Evolutionary conservation across 78 protist species (phyloP).

Genomic region (Protostelium mycophagum): DNA sequence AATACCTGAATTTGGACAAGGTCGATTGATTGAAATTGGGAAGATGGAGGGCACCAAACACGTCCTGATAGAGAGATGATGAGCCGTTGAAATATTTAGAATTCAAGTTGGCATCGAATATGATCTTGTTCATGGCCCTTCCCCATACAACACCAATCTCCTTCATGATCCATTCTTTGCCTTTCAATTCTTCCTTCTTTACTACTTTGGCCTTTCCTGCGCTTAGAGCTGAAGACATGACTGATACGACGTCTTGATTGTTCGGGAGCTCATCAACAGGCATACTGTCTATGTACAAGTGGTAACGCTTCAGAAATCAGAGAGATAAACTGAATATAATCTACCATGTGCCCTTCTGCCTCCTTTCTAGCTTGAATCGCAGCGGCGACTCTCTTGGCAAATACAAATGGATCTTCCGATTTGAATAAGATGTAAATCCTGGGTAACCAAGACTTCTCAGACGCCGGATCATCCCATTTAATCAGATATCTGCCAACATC

Average conservation of each 20-base stretch:
- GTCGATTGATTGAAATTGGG: conserved; percentile 8
- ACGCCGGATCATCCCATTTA: neutral
- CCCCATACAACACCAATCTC: conserved; percentile 44
- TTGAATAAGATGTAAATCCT: neutral
- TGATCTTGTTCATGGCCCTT: conserved; percentile 44
- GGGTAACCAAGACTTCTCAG: neutral
- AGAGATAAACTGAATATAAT: neutral
- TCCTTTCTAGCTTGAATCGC: neutral
- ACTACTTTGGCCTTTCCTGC: neutral
- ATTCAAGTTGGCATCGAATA: conserved; percentile 13
- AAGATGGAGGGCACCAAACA: conserved; percentile 7
- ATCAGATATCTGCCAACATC: neutral
- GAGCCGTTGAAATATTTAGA: neutral
- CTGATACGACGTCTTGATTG: neutral
- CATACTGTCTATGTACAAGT: conserved; percentile 18
- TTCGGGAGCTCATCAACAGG: conserved; percentile 11
- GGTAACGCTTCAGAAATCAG: neutral
- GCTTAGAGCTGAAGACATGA: neutral
- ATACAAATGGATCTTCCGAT: conserved; percentile 3
- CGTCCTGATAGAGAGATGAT: neutral
- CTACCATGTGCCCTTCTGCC: neutral
- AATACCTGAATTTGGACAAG: neutral
- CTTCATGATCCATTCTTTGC: conserved; percentile 8
- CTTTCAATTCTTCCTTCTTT: neutral
- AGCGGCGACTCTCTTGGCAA: neutral